A percentile compares a stretch with the other conserved stretches of the same genome.
Evolutionary conservation across 1,284 basidiomycete species (phyloP).

Genomic region (Sanghuangporus weigelae): DNA sequence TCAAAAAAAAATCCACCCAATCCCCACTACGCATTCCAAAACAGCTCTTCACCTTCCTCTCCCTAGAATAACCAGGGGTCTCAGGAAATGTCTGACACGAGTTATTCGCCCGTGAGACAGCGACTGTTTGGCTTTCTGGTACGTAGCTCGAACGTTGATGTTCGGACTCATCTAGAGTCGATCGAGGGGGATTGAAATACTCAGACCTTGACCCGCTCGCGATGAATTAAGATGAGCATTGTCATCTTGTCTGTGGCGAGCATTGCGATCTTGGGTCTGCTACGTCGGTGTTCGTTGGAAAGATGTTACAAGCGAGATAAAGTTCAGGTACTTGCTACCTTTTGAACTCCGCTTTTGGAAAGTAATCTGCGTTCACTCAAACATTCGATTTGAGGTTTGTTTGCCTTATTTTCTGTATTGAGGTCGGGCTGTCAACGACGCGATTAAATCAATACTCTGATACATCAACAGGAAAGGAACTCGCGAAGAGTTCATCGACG

Average conservation of each 20-base stretch:
- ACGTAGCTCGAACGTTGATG: neutral
- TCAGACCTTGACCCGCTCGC: slow-evolving; percentile 1
- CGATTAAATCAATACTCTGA: too few relatives aligned
- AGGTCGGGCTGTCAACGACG: too few relatives aligned
- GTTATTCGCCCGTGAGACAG: too few relatives aligned
- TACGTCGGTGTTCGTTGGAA: neutral
- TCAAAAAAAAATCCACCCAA: neutral
- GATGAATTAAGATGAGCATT: neutral
- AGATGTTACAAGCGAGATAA: too few relatives aligned
- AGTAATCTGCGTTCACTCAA: too few relatives aligned
- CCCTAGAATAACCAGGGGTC: too few relatives aligned
- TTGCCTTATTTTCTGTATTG: too few relatives aligned
- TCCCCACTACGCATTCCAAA: neutral
- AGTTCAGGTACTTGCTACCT: too few relatives aligned
- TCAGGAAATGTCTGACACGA: neutral
- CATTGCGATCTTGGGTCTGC: neutral
- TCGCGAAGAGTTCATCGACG: neutral
- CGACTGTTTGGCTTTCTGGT: neutral
- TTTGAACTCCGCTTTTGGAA: too few relatives aligned
- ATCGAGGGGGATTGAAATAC: neutral
- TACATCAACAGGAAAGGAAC: neutral
- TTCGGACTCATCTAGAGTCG: neutral
- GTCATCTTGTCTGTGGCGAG: neutral
- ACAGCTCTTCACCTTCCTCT: neutral
- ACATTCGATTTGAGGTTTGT: too few relatives aligned